Evolutionary conservation across 2,329 filamentous ascomycete species (phyloP).

Genomic region (Metarhizium sp.): DNA sequence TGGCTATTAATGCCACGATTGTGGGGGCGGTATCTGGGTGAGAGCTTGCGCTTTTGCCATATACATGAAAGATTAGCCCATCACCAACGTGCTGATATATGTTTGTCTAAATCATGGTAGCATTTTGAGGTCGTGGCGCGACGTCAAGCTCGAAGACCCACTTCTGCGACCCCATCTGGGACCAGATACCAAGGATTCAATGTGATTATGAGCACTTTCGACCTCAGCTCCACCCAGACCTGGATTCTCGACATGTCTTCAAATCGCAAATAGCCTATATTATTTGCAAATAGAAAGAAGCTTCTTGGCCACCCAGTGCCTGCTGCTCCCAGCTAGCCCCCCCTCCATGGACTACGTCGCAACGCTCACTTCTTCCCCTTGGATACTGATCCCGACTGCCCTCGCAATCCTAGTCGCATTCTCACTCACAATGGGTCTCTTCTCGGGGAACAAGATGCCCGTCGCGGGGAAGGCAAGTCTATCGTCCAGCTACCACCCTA

Average conservation of each 20-base stretch:
- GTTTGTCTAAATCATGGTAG: background rate
- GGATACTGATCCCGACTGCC: constrained; percentile 19
- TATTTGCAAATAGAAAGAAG: too few species aligned
- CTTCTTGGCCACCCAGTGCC: background rate
- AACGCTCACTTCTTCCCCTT: constrained; percentile 4
- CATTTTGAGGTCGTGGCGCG: too few species aligned
- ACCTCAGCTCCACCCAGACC: too few species aligned
- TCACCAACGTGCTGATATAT: too few species aligned
- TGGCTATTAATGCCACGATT: constrained; percentile 9
- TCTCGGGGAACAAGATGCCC: constrained; percentile 63
- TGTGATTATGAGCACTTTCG: too few species aligned
- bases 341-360: background rate
- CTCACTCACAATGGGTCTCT: constrained; percentile 52
- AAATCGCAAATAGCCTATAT: too few species aligned
- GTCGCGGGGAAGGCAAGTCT: constrained; percentile 69
- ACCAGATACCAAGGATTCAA: too few species aligned
- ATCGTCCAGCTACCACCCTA: background rate
- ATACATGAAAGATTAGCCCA: too few species aligned
- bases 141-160: too few species aligned
- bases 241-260: too few species aligned
- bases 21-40: background rate
- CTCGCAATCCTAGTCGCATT: constrained; percentile 25
- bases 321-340: background rate
- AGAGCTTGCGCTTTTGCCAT: background rate
- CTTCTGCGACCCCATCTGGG: too few species aligned